phyloP scores from a whole-genome alignment of 2,329 filamentous ascomycete genomes.

The Exutisphaerella laricina region DNA sequence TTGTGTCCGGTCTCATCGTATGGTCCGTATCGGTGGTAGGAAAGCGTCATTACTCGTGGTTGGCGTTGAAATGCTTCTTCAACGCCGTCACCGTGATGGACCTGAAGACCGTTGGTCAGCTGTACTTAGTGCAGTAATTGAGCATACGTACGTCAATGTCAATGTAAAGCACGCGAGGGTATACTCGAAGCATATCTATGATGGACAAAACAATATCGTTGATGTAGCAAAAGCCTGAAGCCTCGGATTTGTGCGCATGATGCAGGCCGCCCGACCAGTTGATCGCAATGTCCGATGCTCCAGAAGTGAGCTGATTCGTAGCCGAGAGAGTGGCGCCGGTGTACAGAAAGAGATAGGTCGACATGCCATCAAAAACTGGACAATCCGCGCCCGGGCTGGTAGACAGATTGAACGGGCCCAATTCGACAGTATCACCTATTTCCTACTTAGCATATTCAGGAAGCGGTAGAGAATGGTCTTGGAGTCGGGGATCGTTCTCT shows the following conservation, averaged over 20 bases:
- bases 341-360: conserved; percentile 91
- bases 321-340: conserved; percentile 87
- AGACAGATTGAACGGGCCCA: conserved; percentile 66
- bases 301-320: conserved; percentile 77
- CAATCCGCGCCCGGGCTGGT: conserved; percentile 69
- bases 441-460: no score
- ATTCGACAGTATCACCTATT: conserved; percentile 38
- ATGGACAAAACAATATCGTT: conserved; percentile 97
- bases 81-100: conserved; percentile 86
- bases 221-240: conserved; percentile 96
- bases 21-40: conserved; percentile 95
- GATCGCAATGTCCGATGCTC: conserved; percentile 90
- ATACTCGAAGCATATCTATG: conserved; percentile 73
- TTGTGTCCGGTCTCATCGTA: conserved; percentile 46
- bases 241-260: conserved; percentile 90
- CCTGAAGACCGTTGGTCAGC: no score
- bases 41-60: conserved; percentile 85
- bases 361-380: conserved; percentile 91
- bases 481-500: no score
- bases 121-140: no score
- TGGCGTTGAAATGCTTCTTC: conserved; percentile 88
- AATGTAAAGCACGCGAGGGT: conserved; percentile 86
- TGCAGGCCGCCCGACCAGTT: conserved; percentile 97
- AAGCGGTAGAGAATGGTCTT: no score
- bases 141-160: conserved; percentile 93